Evolutionary conservation across 805 yeast genomes (phyloP), one percentile per base, ranked within the genome.

Genomic region (Pichia californica): DNA sequence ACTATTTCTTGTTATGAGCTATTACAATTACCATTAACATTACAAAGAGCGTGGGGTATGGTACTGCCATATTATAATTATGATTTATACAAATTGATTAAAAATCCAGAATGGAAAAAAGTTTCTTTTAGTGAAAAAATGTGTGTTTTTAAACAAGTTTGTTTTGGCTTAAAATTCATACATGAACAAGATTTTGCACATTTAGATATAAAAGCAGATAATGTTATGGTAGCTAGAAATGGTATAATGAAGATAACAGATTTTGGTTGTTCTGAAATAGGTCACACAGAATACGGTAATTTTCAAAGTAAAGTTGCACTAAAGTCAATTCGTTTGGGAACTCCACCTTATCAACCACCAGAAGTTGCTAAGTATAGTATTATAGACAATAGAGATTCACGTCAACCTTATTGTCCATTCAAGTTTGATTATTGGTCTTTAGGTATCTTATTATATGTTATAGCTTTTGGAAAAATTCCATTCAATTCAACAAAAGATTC

Each of bases 331-430:
- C 73, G 74, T 58, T 82, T 83, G 34, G 93, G 94, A 2, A 82
- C 89, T 1, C 87, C 93, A 4, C 93, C 93, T 1, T 84, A 82
- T 59, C 76, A 82, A 11, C 79, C 91, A 5, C 93, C 94, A 2
- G 93, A 84, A 61, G 85, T 83, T 14, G 73, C 78, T 74, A 58
- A 64, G 23, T 65, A 49, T 70, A 68, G 46, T 73, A 66, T 42
- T 55, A 58, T 48, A 26, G 47, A 50, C n/a, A n/a, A n/a, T 25
- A 38, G 38, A 15, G 41, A 30, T 40, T 61, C 46, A 54, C 54
- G 57, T 40, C 52, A 37, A 38, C 40, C 58, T 52, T 61, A 76
- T 44, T 60, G 82, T 56, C 83, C 88, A 0, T 79, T 77, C 53
- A 70, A 71, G 48, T 76, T 83, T 70, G 94, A 84, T 62, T 65